Conservation (phyloP, 2,329 filamentous ascomycete species). For the Claviceps capensis region DNA sequence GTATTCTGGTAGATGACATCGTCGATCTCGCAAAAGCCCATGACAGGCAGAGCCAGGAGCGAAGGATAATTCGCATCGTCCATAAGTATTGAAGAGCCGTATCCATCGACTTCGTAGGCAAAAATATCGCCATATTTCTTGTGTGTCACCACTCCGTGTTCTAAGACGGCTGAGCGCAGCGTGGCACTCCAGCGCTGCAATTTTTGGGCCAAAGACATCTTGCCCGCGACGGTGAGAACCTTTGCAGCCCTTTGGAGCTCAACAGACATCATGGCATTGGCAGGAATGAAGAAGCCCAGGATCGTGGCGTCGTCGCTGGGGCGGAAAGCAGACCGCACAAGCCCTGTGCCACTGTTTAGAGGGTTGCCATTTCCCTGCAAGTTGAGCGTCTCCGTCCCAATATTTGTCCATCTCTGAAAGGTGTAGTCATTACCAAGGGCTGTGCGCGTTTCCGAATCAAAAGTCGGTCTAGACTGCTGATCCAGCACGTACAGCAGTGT, state of each 20-base stretch:
- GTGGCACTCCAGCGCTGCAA: slow-evolving; percentile 44
- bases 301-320: slow-evolving; percentile 94
- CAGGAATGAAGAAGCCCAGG: slow-evolving; percentile 85
- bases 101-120: slow-evolving; percentile 80
- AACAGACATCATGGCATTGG: slow-evolving; percentile 91
- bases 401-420: slow-evolving; percentile 67
- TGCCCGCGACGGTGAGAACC: slow-evolving; percentile 49
- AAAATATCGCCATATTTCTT: slow-evolving; percentile 67
- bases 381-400: slow-evolving; percentile 80
- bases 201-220: slow-evolving; percentile 35
- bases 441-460: slow-evolving; percentile 50
- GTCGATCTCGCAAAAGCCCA: slow-evolving; percentile 55
- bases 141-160: slow-evolving; percentile 70
- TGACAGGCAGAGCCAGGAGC: slow-evolving; percentile 60
- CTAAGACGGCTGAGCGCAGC: slow-evolving; percentile 67
- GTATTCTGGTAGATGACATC: slow-evolving; percentile 79
- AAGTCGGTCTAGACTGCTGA: slow-evolving; percentile 70
- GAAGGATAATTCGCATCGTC: slow-evolving; percentile 83
- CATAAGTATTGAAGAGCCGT: slow-evolving; percentile 71
- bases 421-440: slow-evolving; percentile 69
- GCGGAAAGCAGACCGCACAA: slow-evolving; percentile 83
- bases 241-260: slow-evolving; percentile 65
- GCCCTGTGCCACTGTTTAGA: slow-evolving; percentile 66
- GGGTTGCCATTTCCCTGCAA: slow-evolving; percentile 83
- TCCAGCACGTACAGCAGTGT: slow-evolving; percentile 61